Evolutionary conservation across 1,139 yeast species (phyloP).

Genomic region (Kurtzmaniella quercitrusa): DNA sequence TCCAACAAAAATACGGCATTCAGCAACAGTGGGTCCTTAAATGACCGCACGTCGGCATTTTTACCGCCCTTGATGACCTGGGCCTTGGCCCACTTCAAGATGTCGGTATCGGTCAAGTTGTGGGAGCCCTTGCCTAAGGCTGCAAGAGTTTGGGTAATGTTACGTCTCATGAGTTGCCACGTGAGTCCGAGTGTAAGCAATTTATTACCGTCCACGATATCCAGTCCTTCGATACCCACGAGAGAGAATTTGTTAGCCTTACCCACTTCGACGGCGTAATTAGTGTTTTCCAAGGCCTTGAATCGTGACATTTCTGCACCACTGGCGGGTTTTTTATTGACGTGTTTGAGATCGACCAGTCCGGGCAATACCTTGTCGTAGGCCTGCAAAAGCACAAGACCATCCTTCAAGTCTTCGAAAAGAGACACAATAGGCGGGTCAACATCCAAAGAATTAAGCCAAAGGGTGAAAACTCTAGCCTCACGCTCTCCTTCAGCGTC

Average conservation of each 20-base stretch:
- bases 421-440: constrained; percentile 90
- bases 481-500: constrained; percentile 99
- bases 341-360: constrained; percentile 71
- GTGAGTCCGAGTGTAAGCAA: constrained; percentile 90
- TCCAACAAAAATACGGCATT: constrained; percentile 82
- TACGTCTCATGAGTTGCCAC: constrained; percentile 98
- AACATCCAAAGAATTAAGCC: constrained; percentile 95
- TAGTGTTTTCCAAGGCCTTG: constrained; percentile 93
- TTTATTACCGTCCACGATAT: constrained; percentile 90
- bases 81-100: constrained; percentile 89
- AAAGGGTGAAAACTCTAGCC: constrained; percentile 94
- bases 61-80: constrained; percentile 85
- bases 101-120: constrained; percentile 71
- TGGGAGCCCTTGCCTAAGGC: constrained; percentile 65
- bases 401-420: constrained; percentile 94
- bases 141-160: constrained; percentile 79
- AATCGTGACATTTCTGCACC: constrained; percentile 79
- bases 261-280: constrained; percentile 94
- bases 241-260: constrained; percentile 87
- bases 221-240: constrained; percentile 98
- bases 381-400: constrained; percentile 83
- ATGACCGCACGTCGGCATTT: constrained; percentile 63
- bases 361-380: constrained; percentile 96
- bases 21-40: constrained; percentile 74
- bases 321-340: constrained; percentile 73